Percentiles rank a stretch among this genome's conserved stretches.
Conservation (phyloP, 768 basidiomycete species). For the Filobasidium wieringae region DNA sequence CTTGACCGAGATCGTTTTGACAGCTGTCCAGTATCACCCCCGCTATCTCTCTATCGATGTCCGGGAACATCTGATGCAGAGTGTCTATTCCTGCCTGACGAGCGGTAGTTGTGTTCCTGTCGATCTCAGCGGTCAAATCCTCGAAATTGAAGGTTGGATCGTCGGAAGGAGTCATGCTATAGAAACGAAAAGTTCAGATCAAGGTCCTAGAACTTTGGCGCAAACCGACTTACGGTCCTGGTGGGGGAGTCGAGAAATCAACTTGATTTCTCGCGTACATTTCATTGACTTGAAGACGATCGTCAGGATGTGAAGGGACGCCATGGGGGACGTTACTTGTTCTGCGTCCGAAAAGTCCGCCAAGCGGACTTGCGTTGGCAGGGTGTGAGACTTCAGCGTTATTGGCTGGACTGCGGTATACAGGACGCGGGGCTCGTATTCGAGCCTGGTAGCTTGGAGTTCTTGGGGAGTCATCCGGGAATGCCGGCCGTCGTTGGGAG, state of each 20-base stretch:
- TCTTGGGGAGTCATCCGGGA: background rate
- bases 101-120: conserved; percentile 62
- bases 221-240: conserved; percentile 7
- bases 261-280: conserved; percentile 9
- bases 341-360: background rate
- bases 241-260: conserved; percentile 8
- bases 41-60: conserved; percentile 65
- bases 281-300: conserved; percentile 8
- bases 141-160: conserved; percentile 48
- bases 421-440: background rate
- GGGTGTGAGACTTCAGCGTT: background rate
- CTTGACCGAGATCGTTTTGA: conserved; percentile 73
- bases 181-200: conserved; percentile 11
- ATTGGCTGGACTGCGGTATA: background rate
- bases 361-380: background rate
- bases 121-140: conserved; percentile 51
- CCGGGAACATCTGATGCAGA: conserved; percentile 77
- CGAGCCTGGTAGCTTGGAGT: background rate
- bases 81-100: conserved; percentile 62
- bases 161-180: conserved; percentile 18
- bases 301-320: background rate
- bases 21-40: conserved; percentile 85
- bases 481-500: background rate
- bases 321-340: background rate
- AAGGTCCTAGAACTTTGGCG: background rate